Evolutionary conservation across 345 rosid genomes (phyloP), one percentile per base, ranked within the genome.

Genomic region (Clarkia xantiana): DNA sequence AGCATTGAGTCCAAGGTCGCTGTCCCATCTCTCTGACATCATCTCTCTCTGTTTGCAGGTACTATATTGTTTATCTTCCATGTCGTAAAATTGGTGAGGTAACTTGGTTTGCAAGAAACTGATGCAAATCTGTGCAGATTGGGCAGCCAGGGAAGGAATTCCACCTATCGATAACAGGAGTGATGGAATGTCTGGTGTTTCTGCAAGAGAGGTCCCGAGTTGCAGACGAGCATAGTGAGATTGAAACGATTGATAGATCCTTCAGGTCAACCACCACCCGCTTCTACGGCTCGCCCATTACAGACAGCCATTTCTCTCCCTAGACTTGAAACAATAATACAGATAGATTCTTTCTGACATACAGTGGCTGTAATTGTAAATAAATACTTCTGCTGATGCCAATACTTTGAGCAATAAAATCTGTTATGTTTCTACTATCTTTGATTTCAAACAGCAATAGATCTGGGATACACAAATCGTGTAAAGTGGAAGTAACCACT

Each of bases 31-130:
- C 47, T 95, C 94, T 54, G 97, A 90, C 65, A 56, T 79, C 43
- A 68, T 85, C 63, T 82, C 95, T 18, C 59, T 71, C 48, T 86
- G 96, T 61, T 77, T 78, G 60, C 89, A 80, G 95, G 94, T 82
- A 76, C 41, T 11, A 29, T 29, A 44, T 14, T 48, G 38, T 4
- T 14, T 14, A 15, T 11, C 12, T 17, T 54, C 10, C 15, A 14
- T 23, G 40, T 9, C 25, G 1, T 13, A 3, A 19, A 15, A 25
- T 18, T 3, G 12, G 10, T 15, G 25, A 18, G 34, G 9, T 55
- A 1, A 11, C 14, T 18, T 54, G 36, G 10, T 12, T 17, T n/a
- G 13, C 15, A 40, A 15, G 18, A 11, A 42, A 54, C 8, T 14
- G 6, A 29, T 29, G 36, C 36, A 29, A 29, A 29, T 29, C 36